Conservation (phyloP, 306 rosid species). For the Cicer pinnatifidum region DNA sequence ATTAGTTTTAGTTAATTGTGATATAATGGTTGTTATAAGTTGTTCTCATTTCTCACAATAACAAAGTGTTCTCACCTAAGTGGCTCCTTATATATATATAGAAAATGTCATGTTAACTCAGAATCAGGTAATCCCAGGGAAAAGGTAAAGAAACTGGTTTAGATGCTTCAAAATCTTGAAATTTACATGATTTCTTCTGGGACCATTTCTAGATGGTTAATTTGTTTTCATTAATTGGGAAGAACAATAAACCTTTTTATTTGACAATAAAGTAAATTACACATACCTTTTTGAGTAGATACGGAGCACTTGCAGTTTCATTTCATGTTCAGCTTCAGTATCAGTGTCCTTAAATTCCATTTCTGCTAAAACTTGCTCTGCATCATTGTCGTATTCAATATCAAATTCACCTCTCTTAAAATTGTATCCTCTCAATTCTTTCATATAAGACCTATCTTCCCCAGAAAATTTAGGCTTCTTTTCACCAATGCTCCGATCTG, state of each 20-base stretch:
- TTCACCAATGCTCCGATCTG: slow-evolving; percentile 72
- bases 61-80: too few species aligned
- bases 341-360: slow-evolving; percentile 87
- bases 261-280: neutral
- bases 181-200: slow-evolving; percentile 25
- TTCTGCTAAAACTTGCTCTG: slow-evolving; percentile 87
- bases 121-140: slow-evolving; percentile 1
- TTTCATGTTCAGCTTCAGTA: slow-evolving; percentile 61
- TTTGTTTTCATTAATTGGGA: slow-evolving; percentile 10
- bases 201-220: slow-evolving; percentile 10
- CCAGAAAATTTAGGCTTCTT: slow-evolving; percentile 76
- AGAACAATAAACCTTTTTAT: slow-evolving; percentile 6
- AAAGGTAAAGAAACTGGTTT: neutral
- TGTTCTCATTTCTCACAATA: too few species aligned
- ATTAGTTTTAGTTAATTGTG: too few species aligned
- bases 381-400: slow-evolving; percentile 86
- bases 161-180: slow-evolving; percentile 19
- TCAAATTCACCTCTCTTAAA: slow-evolving; percentile 86
- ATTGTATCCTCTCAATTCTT: slow-evolving; percentile 80
- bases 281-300: slow-evolving; percentile 72
- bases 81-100: too few species aligned
- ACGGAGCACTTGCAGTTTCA: slow-evolving; percentile 71
- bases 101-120: neutral
- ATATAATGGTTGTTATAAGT: too few species aligned
- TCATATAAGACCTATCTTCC: slow-evolving; percentile 68